Evolutionary conservation across 306 rosid genomes (phyloP).

Genomic region (Phaseolus lunatus): DNA sequence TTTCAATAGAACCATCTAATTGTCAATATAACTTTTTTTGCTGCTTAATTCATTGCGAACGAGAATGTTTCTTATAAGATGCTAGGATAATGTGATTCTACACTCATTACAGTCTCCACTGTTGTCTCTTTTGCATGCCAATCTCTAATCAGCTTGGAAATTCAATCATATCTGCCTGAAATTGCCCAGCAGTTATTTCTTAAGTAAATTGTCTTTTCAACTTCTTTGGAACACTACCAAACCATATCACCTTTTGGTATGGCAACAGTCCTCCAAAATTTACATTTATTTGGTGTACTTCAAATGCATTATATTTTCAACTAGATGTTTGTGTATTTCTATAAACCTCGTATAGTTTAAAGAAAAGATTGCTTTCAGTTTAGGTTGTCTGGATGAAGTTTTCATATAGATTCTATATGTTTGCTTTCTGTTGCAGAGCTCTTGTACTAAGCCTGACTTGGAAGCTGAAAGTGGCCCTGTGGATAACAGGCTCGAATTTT

Average conservation of each 20-base stretch:
- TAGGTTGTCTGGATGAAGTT: slow-evolving; percentile 49
- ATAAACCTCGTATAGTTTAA: slow-evolving; percentile 7
- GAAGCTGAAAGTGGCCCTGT: slow-evolving; percentile 68
- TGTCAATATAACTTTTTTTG: neutral
- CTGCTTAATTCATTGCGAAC: neutral
- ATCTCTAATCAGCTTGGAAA: neutral
- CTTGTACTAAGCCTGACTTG: slow-evolving; percentile 87
- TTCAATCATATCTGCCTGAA: slow-evolving; percentile 17
- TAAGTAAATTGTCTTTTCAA: slow-evolving; percentile 14
- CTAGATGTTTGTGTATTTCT: slow-evolving; percentile 7
- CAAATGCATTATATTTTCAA: slow-evolving; percentile 16
- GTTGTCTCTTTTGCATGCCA: slow-evolving; percentile 17
- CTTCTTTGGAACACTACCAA: neutral
- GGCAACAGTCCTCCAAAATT: neutral
- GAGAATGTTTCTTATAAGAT: slow-evolving; percentile 7
- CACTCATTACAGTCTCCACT: slow-evolving; percentile 2
- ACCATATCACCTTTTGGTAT: neutral
- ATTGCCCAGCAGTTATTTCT: slow-evolving; percentile 8
- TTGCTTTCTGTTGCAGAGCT: slow-evolving; percentile 80
- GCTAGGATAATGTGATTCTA: neutral
- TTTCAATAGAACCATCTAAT: neutral
- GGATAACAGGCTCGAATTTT: slow-evolving; percentile 59
- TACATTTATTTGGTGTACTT: neutral
- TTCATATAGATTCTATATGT: slow-evolving; percentile 45
- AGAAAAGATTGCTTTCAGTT: slow-evolving; percentile 46